Conservation (phyloP, 257 asterid genomes). For the Solanum tacnaense region DNA sequence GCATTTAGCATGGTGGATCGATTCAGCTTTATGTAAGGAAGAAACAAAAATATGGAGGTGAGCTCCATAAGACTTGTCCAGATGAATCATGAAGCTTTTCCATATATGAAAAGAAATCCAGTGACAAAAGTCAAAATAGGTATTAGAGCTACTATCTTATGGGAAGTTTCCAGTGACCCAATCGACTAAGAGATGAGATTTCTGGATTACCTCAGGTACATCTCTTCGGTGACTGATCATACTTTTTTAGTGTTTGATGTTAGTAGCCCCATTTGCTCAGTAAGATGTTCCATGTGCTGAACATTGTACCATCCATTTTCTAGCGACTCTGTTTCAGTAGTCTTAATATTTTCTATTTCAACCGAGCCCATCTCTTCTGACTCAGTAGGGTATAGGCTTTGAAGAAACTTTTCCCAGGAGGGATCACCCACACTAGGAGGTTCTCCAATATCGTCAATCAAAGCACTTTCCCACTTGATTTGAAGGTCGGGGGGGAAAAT, state of each 20-base stretch:
- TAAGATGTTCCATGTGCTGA: conserved; percentile 54
- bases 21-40: neutral
- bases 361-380: conserved; percentile 13
- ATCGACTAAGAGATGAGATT: neutral
- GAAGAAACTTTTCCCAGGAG: conserved; percentile 75
- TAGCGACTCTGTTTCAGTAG: conserved; percentile 16
- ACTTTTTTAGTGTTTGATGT: conserved; percentile 38
- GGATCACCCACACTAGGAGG: conserved; percentile 64
- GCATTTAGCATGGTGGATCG: neutral
- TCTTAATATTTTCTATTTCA: conserved; percentile 28
- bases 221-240: neutral
- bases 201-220: neutral
- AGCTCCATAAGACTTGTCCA: neutral
- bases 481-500: conserved; percentile 29
- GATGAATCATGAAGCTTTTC: neutral
- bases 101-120: neutral
- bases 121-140: neutral
- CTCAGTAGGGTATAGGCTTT: conserved; percentile 34
- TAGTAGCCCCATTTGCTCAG: conserved; percentile 79
- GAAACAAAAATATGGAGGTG: neutral
- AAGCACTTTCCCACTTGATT: conserved; percentile 47
- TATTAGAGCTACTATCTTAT: neutral
- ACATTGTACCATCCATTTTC: conserved; percentile 50
- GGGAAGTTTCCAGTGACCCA: neutral
- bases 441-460: conserved; percentile 52